Evolutionary conservation across 257 asterid species (phyloP), one percentile per base, ranked within the genome.

Genomic region (Thymus mandschuricus): DNA sequence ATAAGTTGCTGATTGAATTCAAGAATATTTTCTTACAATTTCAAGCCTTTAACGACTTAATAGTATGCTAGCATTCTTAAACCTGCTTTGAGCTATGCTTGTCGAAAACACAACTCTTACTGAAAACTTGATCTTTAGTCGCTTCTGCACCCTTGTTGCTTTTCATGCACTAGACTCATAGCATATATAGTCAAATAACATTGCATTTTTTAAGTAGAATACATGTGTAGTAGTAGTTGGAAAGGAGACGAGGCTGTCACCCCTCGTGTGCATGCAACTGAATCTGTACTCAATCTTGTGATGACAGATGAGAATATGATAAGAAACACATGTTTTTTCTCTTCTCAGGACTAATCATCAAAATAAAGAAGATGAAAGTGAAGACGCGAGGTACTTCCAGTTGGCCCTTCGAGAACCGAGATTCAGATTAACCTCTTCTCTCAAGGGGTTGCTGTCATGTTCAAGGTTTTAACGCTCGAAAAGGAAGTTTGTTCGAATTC

Each of bases 371-470:
- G 77, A 76, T 58, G 71, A 66, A 63, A 21, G 68, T 56, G 63
- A 15, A 40, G 27, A 54, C n/a, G 55, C 43, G 7, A 63, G 57
- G 66, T 3, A 35, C 60, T 64, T 64, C 34, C 31, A 52, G 41
- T 75, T 62, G 64, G 77, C 49, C 51, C 65, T 64, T 54, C 70
- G 73, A 34, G 62, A 9, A 33, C 75, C 74, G 45, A 75, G 66
- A 67, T 66, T 79, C 50, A 75, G 66, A 64, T 50, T 67, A 65
- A 58, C 79, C 4, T 78, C 74, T 71, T 72, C 80, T 64, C 51
- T 81, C 35, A 83, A 65, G 70, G 77, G 75, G 68, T 69, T 83
- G 71, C 60, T 85, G 11, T 73, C 80, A 27, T 73, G 81, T 69
- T 76, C 86, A 3, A 85, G 69, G 40, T 69, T 51, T 28, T 55